Base-by-base conservation (phyloP, 306 rosid species). In the Dryas drummondii region DNA sequence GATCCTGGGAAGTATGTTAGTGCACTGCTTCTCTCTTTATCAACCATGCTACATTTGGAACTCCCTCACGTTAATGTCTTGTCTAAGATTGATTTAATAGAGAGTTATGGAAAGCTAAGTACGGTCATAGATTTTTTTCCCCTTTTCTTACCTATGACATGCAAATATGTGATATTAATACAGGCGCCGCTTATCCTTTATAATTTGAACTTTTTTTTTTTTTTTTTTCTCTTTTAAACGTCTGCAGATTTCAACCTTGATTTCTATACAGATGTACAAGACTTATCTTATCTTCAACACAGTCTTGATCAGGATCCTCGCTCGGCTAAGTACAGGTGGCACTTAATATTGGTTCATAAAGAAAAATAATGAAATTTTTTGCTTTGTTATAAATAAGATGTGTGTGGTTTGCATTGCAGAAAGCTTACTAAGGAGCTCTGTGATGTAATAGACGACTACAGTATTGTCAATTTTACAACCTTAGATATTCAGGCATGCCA, bases 1-100 rank as follows among this genome's bases (percentile, higher is more conserved):
- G 98, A 94, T 85, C 91, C 98, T 76, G 97, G 93, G 63, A 94
- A 94, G 85, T 94, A 94, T 80, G 84, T 88, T 47, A 94, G 97
- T 75, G 91, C 96, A 41, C 81, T 94, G 90, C 84, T 91, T 77
- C 94, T 94, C 81, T 86, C 97, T 81, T 75, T 91, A 81, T 88
- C 98, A 42, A 91, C 96, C 62, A 91, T 90, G 98, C 82, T 94
- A 44, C 98, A 94, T 82, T 72, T 91, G 81, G 98, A 94, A 78
- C 93, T 94, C 59, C 97, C 98, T 11, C 97, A 91, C 77, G 8
- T 94, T 76, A 91, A 91, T 75, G 97, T 94, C 51, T 79, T 94
- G 79, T 91, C 98, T 64, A 94, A 90, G 90, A 91, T 94, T 80
- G 98, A 94, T 81, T 85, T 94, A 63, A 87, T 94, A 79, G 97